Conservation (phyloP, 2,329 filamentous ascomycete genomes). For the Pseudogymnoascus sp. region DNA sequence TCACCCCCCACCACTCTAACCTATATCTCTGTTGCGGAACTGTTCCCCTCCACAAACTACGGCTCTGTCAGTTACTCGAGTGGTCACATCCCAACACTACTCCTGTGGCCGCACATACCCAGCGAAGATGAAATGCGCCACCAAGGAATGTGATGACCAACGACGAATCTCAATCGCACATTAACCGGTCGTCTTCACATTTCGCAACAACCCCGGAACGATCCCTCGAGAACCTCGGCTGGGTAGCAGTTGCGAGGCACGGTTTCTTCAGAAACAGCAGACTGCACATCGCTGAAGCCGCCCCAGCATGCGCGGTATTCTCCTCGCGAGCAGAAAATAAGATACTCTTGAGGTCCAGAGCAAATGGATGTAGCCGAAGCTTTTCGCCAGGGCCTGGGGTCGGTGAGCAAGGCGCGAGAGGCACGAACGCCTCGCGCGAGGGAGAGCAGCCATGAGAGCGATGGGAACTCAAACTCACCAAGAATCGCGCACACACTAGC, state of each 20-base stretch:
- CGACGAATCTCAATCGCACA: conserved; percentile 5
- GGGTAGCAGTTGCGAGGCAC: background rate
- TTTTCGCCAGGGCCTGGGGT: conserved; percentile 48
- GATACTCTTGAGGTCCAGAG: background rate
- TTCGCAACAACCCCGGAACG: background rate
- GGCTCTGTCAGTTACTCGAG: background rate
- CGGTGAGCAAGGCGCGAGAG: conserved; percentile 27
- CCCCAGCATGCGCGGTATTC: background rate
- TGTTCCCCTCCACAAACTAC: background rate
- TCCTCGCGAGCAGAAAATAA: background rate
- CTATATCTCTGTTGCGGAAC: background rate
- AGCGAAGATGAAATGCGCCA: conserved; percentile 6
- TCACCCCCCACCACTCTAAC: background rate
- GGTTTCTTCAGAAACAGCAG: background rate
- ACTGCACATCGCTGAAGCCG: background rate
- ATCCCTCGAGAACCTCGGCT: background rate
- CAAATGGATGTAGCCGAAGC: conserved; percentile 52
- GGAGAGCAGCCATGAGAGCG: conserved; percentile 35
- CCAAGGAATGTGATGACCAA: conserved; percentile 2
- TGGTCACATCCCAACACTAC: background rate
- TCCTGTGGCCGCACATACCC: conserved; percentile 1
- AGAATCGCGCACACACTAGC: conserved; percentile 72
- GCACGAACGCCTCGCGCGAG: conserved; percentile 21
- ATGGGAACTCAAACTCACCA: conserved; percentile 43
- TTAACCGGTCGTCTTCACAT: background rate